phyloP scores from a whole-genome alignment of 768 basidiomycete genomes.

The Lactarius evosmus region DNA sequence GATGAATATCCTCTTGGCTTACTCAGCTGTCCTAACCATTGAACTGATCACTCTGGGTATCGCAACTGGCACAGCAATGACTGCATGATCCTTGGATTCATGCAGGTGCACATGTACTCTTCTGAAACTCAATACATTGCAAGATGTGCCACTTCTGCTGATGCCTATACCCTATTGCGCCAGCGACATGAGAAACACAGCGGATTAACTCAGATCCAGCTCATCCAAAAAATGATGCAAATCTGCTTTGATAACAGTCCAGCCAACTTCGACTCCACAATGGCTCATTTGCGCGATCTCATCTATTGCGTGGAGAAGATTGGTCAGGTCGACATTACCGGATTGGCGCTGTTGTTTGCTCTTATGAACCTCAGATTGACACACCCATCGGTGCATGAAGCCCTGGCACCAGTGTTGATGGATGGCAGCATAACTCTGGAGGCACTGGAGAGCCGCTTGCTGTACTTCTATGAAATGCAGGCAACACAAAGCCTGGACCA shows the following conservation, averaged over 20 bases:
- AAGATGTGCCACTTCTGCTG: not conserved
- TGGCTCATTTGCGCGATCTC: not conserved
- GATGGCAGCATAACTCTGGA: no score
- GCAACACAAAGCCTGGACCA: no score
- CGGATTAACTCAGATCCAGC: constrained; percentile 25
- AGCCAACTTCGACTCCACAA: not conserved
- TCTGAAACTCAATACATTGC: constrained; percentile 8
- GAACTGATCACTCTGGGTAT: not conserved
- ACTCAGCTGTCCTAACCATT: not conserved
- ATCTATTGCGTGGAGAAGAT: not conserved
- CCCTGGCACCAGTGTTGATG: no score
- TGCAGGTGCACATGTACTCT: not conserved
- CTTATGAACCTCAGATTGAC: not conserved
- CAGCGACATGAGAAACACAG: constrained; percentile 28
- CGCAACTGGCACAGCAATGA: constrained; percentile 1
- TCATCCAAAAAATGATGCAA: constrained; percentile 28
- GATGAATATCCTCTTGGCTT: not conserved
- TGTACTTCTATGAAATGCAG: no score
- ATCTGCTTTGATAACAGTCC: constrained; percentile 11
- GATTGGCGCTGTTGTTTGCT: not conserved
- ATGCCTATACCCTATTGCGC: constrained; percentile 23
- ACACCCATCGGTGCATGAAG: not conserved
- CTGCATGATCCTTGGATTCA: constrained; percentile 8
- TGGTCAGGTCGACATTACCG: not conserved
- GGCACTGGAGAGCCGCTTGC: no score